A percentile compares a stretch with the other conserved stretches of the same genome.
Evolutionary conservation across 768 basidiomycete species (phyloP).

Genomic region (Phylloporus rhodoxanthus): DNA sequence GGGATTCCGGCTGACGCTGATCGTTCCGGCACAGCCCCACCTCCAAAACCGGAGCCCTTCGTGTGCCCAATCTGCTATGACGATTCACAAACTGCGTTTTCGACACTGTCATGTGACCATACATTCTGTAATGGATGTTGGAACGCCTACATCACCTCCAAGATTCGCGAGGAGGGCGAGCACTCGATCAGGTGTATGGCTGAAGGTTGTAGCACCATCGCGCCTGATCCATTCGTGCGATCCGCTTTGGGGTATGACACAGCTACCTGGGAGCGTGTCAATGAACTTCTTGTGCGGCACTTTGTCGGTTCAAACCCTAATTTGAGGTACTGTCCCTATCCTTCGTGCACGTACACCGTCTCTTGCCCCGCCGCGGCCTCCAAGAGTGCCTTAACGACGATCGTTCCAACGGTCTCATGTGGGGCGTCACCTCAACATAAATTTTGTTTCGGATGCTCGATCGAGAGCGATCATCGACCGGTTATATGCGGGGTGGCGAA

Average conservation of each 20-base stretch:
- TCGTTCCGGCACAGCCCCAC: conserved; percentile 11
- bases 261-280: conserved; percentile 63
- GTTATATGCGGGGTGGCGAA: conserved; percentile 83
- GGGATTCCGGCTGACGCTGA: neutral
- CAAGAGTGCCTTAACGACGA: conserved; percentile 62
- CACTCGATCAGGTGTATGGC: conserved; percentile 73
- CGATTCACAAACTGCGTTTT: conserved; percentile 61
- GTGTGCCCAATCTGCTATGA: conserved; percentile 94
- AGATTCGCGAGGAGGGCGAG: conserved; percentile 80
- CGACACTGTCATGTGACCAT: conserved; percentile 79
- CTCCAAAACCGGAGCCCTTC: conserved; percentile 47
- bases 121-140: conserved; percentile 81
- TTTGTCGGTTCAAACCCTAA: conserved; percentile 80
- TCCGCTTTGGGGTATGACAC: conserved; percentile 51
- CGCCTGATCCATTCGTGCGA: conserved; percentile 57
- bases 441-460: conserved; percentile 93
- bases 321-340: conserved; percentile 93
- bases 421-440: conserved; percentile 61
- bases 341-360: conserved; percentile 90
- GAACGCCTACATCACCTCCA: conserved; percentile 70
- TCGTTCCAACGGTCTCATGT: conserved; percentile 89
- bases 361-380: conserved; percentile 79
- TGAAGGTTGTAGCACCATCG: conserved; percentile 62
- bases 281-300: conserved; percentile 82
- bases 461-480: conserved; percentile 87